Evolutionary conservation across 2,329 filamentous ascomycete genomes (phyloP), one percentile per base, ranked within the genome.

Genomic region (Didymella keratinophila): DNA sequence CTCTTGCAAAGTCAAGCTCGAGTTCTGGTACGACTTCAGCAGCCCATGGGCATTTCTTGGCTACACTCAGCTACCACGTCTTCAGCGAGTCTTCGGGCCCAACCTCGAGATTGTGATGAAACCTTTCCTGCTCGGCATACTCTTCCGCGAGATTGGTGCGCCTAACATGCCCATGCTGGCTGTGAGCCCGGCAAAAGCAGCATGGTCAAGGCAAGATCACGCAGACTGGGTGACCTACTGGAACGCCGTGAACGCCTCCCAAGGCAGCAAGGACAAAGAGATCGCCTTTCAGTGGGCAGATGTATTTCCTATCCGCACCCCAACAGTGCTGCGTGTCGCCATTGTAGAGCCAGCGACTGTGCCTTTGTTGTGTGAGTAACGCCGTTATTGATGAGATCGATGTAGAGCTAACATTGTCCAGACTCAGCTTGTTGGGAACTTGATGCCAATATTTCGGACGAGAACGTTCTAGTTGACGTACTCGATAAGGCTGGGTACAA

Each of bases 21-120:
- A 76, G 28, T 75, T 75, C 30, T 76, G 72, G 73, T 75, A 66
- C 48, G 73, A 76, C 21, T 76, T 75, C 50, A 72, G 69, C 44
- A 70, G 65, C 36, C 73, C 73, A 0, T 76, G 74, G 74, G 72
- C 72, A 0, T 76, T 74, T 45, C 45, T 76, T 2, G 74, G 71
- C 9, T 76, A 72, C 59, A 71, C 72, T 1, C 73, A 76, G 34
- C 62, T 76, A 1, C 57, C 68, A 3, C 55, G 72, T 4, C 48
- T 76, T 1, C 63, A 71, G 45, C 57, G 63, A 8, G 66, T 52
- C 1, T 76, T 76, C 54, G 70, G 70, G 0, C 18, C 55, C 0
- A 45, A 60, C 1, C 55, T 76, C 7, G 59, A 73, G 21, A 70
- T 76, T 37, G 62, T 63, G 0, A 66, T 73, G 63, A 75, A 75